Base-by-base conservation (phyloP, 352 stramenopile genomes). In the Aphanomyces cochlioides region DNA sequence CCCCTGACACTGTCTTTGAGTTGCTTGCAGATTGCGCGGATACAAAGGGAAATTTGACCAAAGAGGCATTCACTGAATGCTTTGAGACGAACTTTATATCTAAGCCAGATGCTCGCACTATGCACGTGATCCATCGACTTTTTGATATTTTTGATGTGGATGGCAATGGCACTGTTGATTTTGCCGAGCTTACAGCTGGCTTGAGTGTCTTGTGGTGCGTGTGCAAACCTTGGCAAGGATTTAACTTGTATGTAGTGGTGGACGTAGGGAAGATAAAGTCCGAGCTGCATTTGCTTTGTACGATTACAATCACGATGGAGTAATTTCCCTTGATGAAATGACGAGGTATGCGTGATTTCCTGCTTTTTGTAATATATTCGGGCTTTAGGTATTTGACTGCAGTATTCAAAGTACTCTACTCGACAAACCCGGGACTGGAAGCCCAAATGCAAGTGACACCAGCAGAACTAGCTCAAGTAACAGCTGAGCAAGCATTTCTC, bases 131-230 rank as follows among this genome's bases (percentile, higher is more conserved):
- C 56, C 15, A 28, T 13, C 64, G 67, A 3, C 50, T 75, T 2
- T 75, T 75, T 73, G 58, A 71, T 39, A 53, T 78, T n/a, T 78
- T 79, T 57, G 74, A 79, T 54, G 21, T 39, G 19, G 72, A 79
- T 47, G 50, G 47, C 21, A 78, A 74, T 47, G 72, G 72, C 2
- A 8, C 65, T 17, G 73, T 79, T 4, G 75, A 75, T 47, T 78
- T 75, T 56, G 50, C 39, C n/a, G 74, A 79, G 48, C 39, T 78
- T 34, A 61, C 69, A 6, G 60, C 48, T 5, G 74, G 72, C 4
- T 37, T 79, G 21, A 67, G 19, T 34, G 43, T 78, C 39, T 47
- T 78, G 3, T 61, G 50, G 50, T 58, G 7, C 13, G 50, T 58
- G 1, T 58, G 0, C 43, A n/a, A 50, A 12, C 17, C 17, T 50